A percentile compares a stretch with the other conserved stretches of the same genome.
Conservation (phyloP, 148 eudicot species). For the Tetragonia tetragonoides region DNA sequence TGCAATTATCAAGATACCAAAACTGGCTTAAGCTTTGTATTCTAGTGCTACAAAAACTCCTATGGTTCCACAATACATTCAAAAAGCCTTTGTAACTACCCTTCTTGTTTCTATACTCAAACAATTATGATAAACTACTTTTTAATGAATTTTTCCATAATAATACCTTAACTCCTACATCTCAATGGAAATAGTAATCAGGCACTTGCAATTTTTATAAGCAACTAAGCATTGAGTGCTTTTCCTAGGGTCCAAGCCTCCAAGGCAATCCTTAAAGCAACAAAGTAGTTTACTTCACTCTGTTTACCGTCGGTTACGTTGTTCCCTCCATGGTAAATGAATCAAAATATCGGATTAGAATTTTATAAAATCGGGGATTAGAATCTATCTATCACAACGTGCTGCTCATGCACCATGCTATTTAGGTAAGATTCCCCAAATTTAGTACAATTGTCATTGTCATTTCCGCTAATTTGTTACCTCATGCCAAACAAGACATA, state of each 20-base stretch:
- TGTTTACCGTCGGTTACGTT: too few relatives aligned
- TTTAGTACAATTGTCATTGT: background rate
- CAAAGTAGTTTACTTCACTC: too few relatives aligned
- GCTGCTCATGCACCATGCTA: background rate
- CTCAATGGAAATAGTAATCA: background rate
- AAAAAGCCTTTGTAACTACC: background rate
- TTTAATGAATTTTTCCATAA: background rate
- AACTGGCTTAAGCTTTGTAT: background rate
- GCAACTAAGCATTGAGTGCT: too few relatives aligned
- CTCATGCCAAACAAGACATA: background rate
- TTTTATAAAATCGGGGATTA: too few relatives aligned
- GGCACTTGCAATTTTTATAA: background rate
- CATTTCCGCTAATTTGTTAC: background rate
- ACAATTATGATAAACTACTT: background rate
- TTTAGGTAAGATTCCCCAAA: background rate
- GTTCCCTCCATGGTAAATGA: too few relatives aligned
- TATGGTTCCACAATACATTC: background rate
- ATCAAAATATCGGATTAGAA: too few relatives aligned
- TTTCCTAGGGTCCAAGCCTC: too few relatives aligned
- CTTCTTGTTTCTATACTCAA: background rate
- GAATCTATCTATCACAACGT: too few relatives aligned
- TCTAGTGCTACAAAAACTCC: background rate
- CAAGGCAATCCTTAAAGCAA: too few relatives aligned
- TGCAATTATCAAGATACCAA: background rate
- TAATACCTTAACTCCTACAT: background rate